Evolutionary conservation across 306 rosid species (phyloP).

Genomic region (Ceratonia siliqua): DNA sequence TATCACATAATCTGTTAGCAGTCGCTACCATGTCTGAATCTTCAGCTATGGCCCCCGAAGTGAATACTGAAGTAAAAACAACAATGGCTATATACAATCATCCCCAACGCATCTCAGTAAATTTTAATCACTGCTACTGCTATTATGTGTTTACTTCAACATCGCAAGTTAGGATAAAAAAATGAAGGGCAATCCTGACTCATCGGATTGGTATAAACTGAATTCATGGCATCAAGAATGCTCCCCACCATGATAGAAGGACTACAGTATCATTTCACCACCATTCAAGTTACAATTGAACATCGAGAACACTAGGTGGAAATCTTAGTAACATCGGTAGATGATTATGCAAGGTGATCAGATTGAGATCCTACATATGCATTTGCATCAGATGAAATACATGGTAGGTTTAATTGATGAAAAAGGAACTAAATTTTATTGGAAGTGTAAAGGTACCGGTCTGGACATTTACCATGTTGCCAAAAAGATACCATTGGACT

Average conservation of each 20-base stretch:
- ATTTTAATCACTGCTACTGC: neutral
- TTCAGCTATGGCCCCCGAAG: neutral
- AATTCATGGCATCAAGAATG: slow-evolving; percentile 14
- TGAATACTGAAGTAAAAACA: neutral
- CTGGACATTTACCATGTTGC: slow-evolving; percentile 42
- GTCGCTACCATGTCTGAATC: neutral
- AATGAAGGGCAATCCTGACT: neutral
- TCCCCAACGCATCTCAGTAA: too few relatives aligned
- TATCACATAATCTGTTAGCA: neutral
- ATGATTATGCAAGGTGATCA: slow-evolving; percentile 23
- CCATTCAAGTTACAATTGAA: neutral
- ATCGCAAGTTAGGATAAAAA: too few relatives aligned
- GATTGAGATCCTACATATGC: slow-evolving; percentile 25
- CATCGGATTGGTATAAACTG: neutral
- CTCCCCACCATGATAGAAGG: neutral
- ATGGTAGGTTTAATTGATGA: slow-evolving; percentile 28
- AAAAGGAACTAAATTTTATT: slow-evolving; percentile 34
- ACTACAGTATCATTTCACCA: neutral
- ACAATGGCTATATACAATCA: too few relatives aligned
- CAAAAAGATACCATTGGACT: slow-evolving; percentile 48
- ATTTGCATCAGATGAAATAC: slow-evolving; percentile 34
- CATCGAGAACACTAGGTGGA: neutral
- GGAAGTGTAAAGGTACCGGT: slow-evolving; percentile 34
- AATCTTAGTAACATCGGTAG: neutral
- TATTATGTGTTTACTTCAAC: too few relatives aligned